Conservation (phyloP, 352 stramenopile genomes). For the Pythium coloratum region DNA sequence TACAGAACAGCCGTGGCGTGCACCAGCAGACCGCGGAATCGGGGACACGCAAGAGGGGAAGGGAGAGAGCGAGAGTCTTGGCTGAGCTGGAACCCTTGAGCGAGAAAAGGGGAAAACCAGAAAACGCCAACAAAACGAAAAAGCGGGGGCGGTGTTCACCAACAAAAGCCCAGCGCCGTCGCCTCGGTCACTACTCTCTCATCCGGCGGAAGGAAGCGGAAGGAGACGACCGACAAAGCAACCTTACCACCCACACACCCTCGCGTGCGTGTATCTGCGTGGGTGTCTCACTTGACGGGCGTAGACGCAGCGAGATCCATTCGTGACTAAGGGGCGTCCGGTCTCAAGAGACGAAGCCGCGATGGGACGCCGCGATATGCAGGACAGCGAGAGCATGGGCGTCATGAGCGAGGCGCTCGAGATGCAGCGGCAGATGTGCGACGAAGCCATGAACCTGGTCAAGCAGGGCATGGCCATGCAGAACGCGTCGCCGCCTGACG, state of each 20-base stretch:
- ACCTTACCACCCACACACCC: neutral
- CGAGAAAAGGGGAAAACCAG: constrained; percentile 3
- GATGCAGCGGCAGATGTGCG: constrained; percentile 40
- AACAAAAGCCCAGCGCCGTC: neutral
- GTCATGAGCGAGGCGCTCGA: constrained; percentile 37
- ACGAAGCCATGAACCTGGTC: constrained; percentile 40
- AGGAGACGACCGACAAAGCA: neutral
- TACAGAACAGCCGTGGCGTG: neutral
- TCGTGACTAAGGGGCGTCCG: neutral
- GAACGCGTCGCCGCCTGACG: constrained; percentile 28
- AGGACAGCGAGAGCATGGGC: constrained; percentile 27
- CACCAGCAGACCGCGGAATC: neutral
- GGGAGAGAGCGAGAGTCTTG: constrained; percentile 1
- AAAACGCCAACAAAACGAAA: constrained; percentile 8
- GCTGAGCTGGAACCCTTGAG: neutral
- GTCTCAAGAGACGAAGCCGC: neutral
- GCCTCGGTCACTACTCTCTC: neutral
- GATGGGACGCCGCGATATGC: constrained; percentile 24
- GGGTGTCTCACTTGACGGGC: neutral
- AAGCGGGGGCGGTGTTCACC: constrained; percentile 5
- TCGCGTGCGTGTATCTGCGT: neutral
- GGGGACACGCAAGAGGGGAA: constrained; percentile 2
- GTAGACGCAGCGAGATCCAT: too few relatives aligned
- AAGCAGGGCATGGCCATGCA: constrained; percentile 39
- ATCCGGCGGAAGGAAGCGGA: neutral